A percentile compares a stretch with the other conserved stretches of the same genome.
Evolutionary conservation across 805 yeast species (phyloP).

Genomic region (Nakazawaea molendinolei): DNA sequence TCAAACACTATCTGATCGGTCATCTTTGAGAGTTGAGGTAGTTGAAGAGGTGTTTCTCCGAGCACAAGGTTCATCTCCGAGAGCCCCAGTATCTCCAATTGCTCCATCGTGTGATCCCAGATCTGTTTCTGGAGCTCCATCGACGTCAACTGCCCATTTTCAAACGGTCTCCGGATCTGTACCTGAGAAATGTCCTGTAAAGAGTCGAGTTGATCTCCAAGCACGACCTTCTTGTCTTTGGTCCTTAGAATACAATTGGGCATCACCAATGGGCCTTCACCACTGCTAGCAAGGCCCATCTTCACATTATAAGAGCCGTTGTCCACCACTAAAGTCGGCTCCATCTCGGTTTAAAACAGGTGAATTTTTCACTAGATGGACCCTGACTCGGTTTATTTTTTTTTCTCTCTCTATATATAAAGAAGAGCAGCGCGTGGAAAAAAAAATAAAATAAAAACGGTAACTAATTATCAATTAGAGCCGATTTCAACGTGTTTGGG

Average conservation of each 20-base stretch:
- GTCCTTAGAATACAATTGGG: conserved; percentile 72
- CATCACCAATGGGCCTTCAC: conserved; percentile 40
- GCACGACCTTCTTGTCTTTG: conserved; percentile 62
- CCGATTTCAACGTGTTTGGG: no score
- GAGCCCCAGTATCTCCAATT: conserved; percentile 21
- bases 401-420: not conserved
- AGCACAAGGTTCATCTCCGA: conserved; percentile 55
- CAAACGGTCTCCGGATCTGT: conserved; percentile 73
- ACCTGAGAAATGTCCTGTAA: conserved; percentile 73
- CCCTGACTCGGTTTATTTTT: no score
- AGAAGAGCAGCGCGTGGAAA: no score
- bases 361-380: no score
- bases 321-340: conserved; percentile 56
- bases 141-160: conserved; percentile 79
- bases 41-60: conserved; percentile 75
- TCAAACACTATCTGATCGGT: conserved; percentile 92
- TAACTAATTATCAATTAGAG: no score
- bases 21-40: conserved; percentile 75
- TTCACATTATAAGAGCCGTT: conserved; percentile 87
- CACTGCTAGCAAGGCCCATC: conserved; percentile 40
- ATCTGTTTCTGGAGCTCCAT: conserved; percentile 88
- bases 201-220: conserved; percentile 62
- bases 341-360: no score
- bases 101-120: conserved; percentile 78
- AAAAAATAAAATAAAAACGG: no score